Evolutionary conservation across 768 basidiomycete genomes (phyloP), one percentile per base, ranked within the genome.

Genomic region (Butyriboletus loyo): DNA sequence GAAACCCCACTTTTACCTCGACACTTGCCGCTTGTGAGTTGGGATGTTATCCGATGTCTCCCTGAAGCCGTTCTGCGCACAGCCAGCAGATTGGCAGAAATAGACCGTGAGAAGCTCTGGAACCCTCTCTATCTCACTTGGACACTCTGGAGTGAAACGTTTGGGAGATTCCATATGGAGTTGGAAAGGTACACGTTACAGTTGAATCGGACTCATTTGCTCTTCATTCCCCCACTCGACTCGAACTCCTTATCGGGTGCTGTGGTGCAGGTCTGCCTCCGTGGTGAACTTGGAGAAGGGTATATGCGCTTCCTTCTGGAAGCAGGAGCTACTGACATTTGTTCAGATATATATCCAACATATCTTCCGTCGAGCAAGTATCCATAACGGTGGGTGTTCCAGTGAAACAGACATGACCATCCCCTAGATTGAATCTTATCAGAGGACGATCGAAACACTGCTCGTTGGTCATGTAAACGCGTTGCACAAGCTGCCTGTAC

Each of bases 371-470:
- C 25, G 54, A 54, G 38, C 58, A 56, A 25, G 35, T 44, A 14
- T 46, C 49, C 17, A 48, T 68, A 7, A 64, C 66, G 37, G 66
- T 68, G 40, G 53, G 66, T 38, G 28, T 30, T 30, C 15, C 32
- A 17, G 25, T 27, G 50, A 32, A 32, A 19, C 19, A 10, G 24
- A 46, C 28, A 10, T 11, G n/a, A 19, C 11, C 17, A 11, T 27
- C 14, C 17, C 11, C 19, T 24, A 9, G 42, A 49, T 35, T 32
- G 35, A 40, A 32, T 19, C 3, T 22, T 9, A 13, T 39, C 43
- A 67, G 66, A 50, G 39, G n/a, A 58, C 54, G 3, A 57, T 67
- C 37, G 66, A 67, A 49, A 66, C 66, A 1, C 43, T 67, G 10
- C 31, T 67, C 17, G 51, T 46, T 32, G 48, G 60, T 1, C 67